Conservation (phyloP, 2,329 filamentous ascomycete species). For the Diplodia intermedia region DNA sequence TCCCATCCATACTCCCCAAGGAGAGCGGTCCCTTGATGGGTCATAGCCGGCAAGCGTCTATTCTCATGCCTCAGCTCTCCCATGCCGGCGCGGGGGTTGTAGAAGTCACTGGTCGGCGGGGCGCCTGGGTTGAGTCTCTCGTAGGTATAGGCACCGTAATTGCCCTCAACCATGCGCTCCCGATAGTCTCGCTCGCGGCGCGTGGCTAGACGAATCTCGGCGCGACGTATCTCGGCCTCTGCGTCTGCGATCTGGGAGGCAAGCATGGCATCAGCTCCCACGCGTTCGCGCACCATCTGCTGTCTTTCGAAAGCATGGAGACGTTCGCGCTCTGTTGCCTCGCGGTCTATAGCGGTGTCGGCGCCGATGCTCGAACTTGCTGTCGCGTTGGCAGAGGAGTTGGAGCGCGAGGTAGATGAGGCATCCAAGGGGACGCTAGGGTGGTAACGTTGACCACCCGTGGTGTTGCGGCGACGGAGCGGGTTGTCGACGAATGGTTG, state of each 20-base stretch:
- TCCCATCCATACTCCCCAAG: constrained; percentile 1
- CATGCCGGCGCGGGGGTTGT: constrained; percentile 15
- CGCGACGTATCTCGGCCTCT: background rate
- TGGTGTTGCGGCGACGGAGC: constrained; percentile 4
- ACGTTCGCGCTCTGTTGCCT: constrained; percentile 9
- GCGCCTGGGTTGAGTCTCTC: background rate
- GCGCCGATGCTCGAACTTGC: constrained; percentile 6
- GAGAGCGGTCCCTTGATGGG: background rate
- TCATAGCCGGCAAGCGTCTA: background rate
- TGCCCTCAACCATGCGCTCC: constrained; percentile 6
- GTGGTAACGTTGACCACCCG: background rate
- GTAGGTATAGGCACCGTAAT: constrained; percentile 4
- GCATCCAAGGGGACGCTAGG: constrained; percentile 2
- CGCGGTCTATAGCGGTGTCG: background rate
- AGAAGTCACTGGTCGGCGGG: background rate
- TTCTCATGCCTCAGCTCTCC: background rate
- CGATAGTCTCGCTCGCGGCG: constrained; percentile 4
- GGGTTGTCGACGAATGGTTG: background rate
- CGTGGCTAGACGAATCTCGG: background rate
- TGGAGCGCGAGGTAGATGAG: constrained; percentile 8
- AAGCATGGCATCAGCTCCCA: background rate
- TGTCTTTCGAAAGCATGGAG: constrained; percentile 9
- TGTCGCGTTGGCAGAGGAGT: constrained; percentile 3
- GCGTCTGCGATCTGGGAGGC: constrained; percentile 16
- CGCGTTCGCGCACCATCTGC: constrained; percentile 16